phyloP scores from a whole-genome alignment of 371 early-diverging fungal species.

The Rhizomucor miehei region DNA sequence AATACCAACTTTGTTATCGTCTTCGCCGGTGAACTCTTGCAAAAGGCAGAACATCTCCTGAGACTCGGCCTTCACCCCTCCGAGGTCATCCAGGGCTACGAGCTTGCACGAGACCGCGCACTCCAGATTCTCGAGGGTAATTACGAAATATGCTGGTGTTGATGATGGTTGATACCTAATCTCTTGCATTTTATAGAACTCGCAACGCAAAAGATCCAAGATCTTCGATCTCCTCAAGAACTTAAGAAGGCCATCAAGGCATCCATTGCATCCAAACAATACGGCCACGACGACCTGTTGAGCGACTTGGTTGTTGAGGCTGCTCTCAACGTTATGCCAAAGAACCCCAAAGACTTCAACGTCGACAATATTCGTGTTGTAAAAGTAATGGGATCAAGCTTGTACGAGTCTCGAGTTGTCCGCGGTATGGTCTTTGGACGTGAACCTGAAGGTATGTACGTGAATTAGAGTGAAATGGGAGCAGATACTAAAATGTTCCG shows the following conservation, averaged over 20 bases:
- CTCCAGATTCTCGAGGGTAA: conserved; percentile 79
- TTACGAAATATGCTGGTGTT: not conserved
- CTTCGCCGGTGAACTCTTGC: conserved; percentile 92
- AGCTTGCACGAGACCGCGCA: conserved; percentile 84
- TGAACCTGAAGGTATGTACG: conserved; percentile 81
- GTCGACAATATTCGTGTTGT: conserved; percentile 96
- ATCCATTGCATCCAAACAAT: conserved; percentile 89
- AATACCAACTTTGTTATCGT: conserved; percentile 94
- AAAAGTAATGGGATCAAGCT: conserved; percentile 94
- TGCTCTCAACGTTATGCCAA: conserved; percentile 89
- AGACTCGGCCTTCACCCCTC: conserved; percentile 94
- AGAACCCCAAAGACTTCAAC: conserved; percentile 81
- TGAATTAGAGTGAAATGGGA: not conserved
- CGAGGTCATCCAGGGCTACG: conserved; percentile 94
- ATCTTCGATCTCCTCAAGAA: conserved; percentile 53
- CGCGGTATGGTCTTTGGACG: conserved; percentile 99
- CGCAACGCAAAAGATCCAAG: conserved; percentile 62
- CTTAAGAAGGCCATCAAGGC: conserved; percentile 73
- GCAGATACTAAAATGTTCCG: not conserved
- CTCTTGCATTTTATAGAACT: conserved; percentile 48
- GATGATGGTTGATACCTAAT: not conserved
- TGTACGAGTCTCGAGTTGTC: conserved; percentile 92
- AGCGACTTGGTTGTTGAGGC: conserved; percentile 83
- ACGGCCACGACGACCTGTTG: conserved; percentile 91
- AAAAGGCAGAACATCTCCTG: conserved; percentile 90